Conservation (phyloP, 495 filamentous ascomycete species). For the Penicillium manginii region DNA sequence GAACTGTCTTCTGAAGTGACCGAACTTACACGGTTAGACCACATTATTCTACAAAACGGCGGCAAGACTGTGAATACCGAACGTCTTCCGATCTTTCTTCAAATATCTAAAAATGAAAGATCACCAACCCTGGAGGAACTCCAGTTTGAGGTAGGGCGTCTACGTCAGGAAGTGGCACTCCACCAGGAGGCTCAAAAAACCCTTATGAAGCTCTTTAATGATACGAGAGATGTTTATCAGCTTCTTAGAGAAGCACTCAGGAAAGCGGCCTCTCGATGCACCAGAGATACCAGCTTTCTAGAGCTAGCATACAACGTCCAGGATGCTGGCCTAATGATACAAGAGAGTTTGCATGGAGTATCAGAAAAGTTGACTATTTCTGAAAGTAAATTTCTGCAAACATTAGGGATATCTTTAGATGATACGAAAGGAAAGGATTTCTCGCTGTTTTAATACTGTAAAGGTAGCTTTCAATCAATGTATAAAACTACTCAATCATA, state of each 20-base stretch:
- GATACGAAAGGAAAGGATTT: conserved; percentile 6
- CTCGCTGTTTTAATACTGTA: conserved; percentile 5
- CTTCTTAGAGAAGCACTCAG: conserved; percentile 12
- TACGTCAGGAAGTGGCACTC: conserved; percentile 16
- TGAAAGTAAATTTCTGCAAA: conserved; percentile 11
- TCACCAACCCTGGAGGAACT: conserved; percentile 11
- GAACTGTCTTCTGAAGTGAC: not conserved
- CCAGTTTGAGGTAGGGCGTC: conserved; percentile 12
- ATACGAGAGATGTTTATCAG: conserved; percentile 14
- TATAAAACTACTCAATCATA: not conserved
- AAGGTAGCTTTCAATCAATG: too few relatives aligned
- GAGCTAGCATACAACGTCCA: conserved; percentile 4
- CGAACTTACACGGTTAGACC: conserved; percentile 12
- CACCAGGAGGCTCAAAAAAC: conserved; percentile 14
- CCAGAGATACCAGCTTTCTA: not conserved
- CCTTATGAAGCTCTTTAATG: conserved; percentile 12
- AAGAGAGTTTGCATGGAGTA: conserved; percentile 4
- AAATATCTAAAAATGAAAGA: conserved; percentile 7
- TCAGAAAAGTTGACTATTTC: conserved; percentile 4
- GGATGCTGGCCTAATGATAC: conserved; percentile 6
- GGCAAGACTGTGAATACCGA: conserved; percentile 18
- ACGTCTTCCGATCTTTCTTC: conserved; percentile 13
- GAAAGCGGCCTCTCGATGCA: not conserved
- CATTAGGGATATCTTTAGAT: conserved; percentile 11
- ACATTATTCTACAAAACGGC: conserved; percentile 15